These are phyloP conservation scores for Puccinia triticina DNA, from an alignment of 1,284 basidiomycete species.

Conservation along the genomic window DNA sequence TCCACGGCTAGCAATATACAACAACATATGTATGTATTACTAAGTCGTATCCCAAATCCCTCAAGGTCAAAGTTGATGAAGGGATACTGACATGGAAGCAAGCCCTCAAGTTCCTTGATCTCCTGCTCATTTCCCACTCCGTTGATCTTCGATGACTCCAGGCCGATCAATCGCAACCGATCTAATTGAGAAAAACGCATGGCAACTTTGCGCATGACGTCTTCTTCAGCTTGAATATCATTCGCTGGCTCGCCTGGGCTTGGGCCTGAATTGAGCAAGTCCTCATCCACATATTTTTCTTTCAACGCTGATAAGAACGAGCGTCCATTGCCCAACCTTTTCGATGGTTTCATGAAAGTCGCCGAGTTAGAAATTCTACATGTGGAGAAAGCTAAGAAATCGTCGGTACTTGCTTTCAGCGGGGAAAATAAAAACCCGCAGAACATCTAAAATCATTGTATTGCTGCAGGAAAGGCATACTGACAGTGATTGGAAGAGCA, in stretches of 20 bases:
- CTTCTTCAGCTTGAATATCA: neutral
- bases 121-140: neutral
- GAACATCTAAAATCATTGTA: neutral
- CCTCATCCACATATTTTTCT: conserved; percentile 17
- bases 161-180: conserved; percentile 14
- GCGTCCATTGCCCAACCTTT: neutral
- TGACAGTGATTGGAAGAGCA: conserved; percentile 19
- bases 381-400: neutral
- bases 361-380: conserved; percentile 13
- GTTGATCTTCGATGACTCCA: conserved; percentile 16
- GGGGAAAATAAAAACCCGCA: neutral
- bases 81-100: conserved; percentile 14
- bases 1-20: neutral
- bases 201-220: conserved; percentile 5
- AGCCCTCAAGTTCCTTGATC: neutral
- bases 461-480: neutral
- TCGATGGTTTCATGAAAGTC: conserved; percentile 22
- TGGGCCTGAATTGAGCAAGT: neutral
- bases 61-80: neutral
- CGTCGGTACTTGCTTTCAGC: neutral
- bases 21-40: neutral
- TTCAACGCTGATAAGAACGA: conserved; percentile 19
- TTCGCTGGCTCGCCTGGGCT: neutral
- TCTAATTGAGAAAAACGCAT: conserved; percentile 14
- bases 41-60: neutral